Base-by-base conservation (phyloP, 257 asterid genomes). In the Capsicum rhomboideum region DNA sequence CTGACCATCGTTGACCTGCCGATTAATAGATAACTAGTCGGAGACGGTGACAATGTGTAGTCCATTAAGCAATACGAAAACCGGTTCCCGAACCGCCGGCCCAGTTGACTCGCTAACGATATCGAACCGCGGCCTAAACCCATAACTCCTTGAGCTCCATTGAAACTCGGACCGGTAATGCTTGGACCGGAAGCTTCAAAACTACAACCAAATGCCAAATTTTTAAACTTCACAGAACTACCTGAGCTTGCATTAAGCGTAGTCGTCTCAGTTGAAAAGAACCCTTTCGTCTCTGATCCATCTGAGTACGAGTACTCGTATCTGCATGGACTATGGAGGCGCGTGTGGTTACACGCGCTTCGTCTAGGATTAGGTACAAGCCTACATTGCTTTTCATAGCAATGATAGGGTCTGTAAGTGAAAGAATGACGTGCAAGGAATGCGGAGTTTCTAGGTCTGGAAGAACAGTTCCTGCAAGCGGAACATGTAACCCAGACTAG, bases 81-180 rank as follows among this genome's bases (percentile, higher is more conserved):
- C 82, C 89, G 91, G 85, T 85, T 91, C 0, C 97, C 97, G 23
- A 93, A 93, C 42, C 68, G 66, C 21, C 89, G 89, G 88, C 98
- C 96, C 88, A 93, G 54, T 56, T 93, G 98, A 1, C 97, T 90
- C 0, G 95, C 37, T 42, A 95, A 86, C 0, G 98, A 93, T 23
- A 95, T 93, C 53, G 95, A 89, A 53, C 97, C 98, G 18, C 97
- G 92, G 77, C 98, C 98, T 89, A 95, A 16, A 63, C 98, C 98
- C 90, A 95, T 82, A 4, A 95, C 97, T 0, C 98, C 98, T 55
- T 90, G 86, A 29, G 93, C 93, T 0, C 97, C 97, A 10, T 63
- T 86, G 56, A 93, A 90, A 34, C 90, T 88, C 20, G 93, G 94
- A 82, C 98, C 97, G 17, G 97, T 82, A 23, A 94, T 75, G 17